Evolutionary conservation across 306 rosid genomes (phyloP), one percentile per base, ranked within the genome.

Genomic region (Ormosia emarginata): DNA sequence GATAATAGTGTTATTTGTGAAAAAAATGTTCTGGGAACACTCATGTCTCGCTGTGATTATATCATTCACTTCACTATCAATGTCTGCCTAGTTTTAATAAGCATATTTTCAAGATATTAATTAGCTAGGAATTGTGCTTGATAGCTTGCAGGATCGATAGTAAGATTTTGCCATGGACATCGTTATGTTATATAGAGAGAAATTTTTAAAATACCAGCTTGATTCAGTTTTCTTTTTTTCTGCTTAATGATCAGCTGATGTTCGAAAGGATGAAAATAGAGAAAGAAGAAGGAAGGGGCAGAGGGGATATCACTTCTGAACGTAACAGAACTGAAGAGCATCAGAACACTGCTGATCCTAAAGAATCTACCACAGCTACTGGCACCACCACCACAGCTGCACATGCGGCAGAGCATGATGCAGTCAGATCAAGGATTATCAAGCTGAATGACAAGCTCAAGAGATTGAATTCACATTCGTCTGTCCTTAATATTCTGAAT

Each of bases 201-300:
- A 24, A 24, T 8, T 55, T 53, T 10, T 37, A 5, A 14, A 6
- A 33, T 14, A 8, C 1, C 50, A 24, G 53, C 4, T 58, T 75
- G 24, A 57, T 64, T 47, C 5, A 1, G 7, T 74, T 72, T 58
- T 4, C 18, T 46, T 15, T 4, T 59, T 13, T 3, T 58, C 56
- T 13, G 3, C 11, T 53, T 2, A 3, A 32, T 32, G 18, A 67
- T 36, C 73, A 94, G 97, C 80, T 87, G 53, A 92, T 94, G 94
- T 92, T 92, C 17, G 97, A 94, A 77, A 90, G 85, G 80, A 82
- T 90, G 84, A 94, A 84, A 77, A 37, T 86, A 49, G 96, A 91
- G 72, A 94, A 91, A 53, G 98, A 94, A 71, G 97, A 92, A 81
- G 97, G 96, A 61, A 81, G 93, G 83, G 97, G 88, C 58, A 86